phyloP scores from a whole-genome alignment of 805 yeast species.

The Barnettozyma wickerhamii region DNA sequence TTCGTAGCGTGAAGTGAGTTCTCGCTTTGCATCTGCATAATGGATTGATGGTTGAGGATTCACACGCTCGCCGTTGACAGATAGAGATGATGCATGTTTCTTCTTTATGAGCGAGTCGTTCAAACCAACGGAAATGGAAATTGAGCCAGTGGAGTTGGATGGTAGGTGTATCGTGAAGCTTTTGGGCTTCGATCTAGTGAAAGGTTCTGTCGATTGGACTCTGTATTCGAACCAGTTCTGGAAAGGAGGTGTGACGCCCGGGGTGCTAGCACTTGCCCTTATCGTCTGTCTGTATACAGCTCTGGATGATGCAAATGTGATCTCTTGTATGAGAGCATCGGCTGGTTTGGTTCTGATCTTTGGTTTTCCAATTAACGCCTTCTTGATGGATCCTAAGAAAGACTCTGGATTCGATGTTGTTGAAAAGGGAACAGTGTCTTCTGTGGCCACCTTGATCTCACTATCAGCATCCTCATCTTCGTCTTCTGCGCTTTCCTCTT shows the following conservation, averaged over 20 bases:
- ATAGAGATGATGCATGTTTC: constrained; percentile 34
- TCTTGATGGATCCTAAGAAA: neutral
- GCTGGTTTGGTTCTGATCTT: constrained; percentile 8
- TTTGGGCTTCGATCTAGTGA: constrained; percentile 22
- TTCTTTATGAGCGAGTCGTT: constrained; percentile 36
- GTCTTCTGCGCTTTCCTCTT: constrained; percentile 6
- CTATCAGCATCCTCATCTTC: constrained; percentile 1
- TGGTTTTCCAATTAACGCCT: neutral
- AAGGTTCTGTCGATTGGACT: constrained; percentile 27
- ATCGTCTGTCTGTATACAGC: constrained; percentile 25
- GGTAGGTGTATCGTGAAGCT: constrained; percentile 45
- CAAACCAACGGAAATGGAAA: constrained; percentile 41
- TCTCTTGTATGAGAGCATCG: constrained; percentile 25
- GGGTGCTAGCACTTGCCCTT: constrained; percentile 15
- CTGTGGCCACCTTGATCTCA: neutral
- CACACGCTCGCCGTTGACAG: constrained; percentile 41
- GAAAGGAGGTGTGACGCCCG: constrained; percentile 19
- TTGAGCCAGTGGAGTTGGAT: constrained; percentile 37
- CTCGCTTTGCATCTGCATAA: constrained; percentile 29
- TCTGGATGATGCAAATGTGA: constrained; percentile 28
- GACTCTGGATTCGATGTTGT: neutral
- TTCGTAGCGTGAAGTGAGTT: constrained; percentile 36
- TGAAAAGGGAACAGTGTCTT: constrained; percentile 1
- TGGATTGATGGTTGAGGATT: constrained; percentile 39
- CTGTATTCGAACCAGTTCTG: constrained; percentile 34